A percentile compares a stretch with the other conserved stretches of the same genome.
Evolutionary conservation across 2,329 filamentous ascomycete species (phyloP).

Genomic region (Chaetoscypha palmicola): DNA sequence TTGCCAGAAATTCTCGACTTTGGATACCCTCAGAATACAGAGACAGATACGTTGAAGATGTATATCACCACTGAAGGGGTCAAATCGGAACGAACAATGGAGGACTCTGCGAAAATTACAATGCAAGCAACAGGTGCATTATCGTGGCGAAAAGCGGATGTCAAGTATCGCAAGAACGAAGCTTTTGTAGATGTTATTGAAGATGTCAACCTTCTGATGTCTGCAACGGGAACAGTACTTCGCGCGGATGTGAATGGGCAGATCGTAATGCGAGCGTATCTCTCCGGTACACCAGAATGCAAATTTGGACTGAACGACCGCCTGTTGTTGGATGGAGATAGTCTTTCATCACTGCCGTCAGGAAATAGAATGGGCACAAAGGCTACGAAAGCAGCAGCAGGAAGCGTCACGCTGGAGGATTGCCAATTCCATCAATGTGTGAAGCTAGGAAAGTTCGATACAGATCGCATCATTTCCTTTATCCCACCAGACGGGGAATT

Average conservation of each 20-base stretch:
- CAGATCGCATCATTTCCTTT: constrained; percentile 94
- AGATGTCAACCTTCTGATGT: constrained; percentile 98
- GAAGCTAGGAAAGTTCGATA: constrained; percentile 93
- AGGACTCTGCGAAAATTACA: constrained; percentile 95
- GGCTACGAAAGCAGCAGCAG: constrained; percentile 89
- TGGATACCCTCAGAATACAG: constrained; percentile 97
- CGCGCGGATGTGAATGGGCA: constrained; percentile 95
- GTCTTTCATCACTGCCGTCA: constrained; percentile 56
- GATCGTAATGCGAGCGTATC: constrained; percentile 97
- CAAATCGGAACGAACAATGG: constrained; percentile 77
- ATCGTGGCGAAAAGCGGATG: constrained; percentile 94
- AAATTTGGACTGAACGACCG: constrained; percentile 98
- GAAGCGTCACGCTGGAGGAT: constrained; percentile 91
- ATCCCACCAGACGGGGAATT: constrained; percentile 96
- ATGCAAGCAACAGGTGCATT: constrained; percentile 98
- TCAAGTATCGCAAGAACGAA: constrained; percentile 99
- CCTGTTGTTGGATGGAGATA: constrained; percentile 76
- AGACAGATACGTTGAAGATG: constrained; percentile 98
- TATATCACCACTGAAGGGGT: constrained; percentile 99
- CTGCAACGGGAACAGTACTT: constrained; percentile 89
- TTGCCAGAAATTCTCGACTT: constrained; percentile 89
- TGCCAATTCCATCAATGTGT: constrained; percentile 99
- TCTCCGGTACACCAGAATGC: constrained; percentile 94
- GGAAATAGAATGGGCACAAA: constrained; percentile 77
- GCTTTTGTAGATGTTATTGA: constrained; percentile 99